Base-by-base conservation (phyloP, 2,329 filamentous ascomycete genomes). In the Colletotrichum acutatum region DNA sequence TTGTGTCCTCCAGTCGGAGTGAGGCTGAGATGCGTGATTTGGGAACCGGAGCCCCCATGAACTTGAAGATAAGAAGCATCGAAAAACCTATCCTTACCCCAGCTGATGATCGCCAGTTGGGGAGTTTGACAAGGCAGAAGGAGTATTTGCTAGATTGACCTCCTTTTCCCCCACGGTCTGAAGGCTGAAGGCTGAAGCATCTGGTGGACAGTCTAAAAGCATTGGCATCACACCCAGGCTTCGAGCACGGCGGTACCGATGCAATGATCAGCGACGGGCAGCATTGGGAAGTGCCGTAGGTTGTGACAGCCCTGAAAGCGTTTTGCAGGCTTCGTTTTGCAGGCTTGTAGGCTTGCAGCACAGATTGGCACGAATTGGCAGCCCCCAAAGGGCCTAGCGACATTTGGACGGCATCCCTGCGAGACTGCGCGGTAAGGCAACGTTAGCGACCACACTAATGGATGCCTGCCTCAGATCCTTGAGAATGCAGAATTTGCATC, bases 401-500 rank as follows among this genome's bases (percentile, higher is more conserved):
- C 42, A 49, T n/a, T 37, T 69, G 22, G 53, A 37, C 26, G n/a
- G 32, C 49, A 72, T 53, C 71, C 70, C 70, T 72, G 70, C 66
- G 60, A 61, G 42, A 49, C 12, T 72, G 66, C 60, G 30, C 66
- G 70, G 66, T 66, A 66, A 30, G 49, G 71, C 49, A 65, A 71
- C 60, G 16, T 65, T 72, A 66, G 66, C 71, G 71, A 70, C n/a
- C 42, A 32, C 66, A 65, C 66, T 72, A 71, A 70, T 24, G 59
- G 56, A 72, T 72, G 66, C 66, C 56, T 71, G 66, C 71, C 56
- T 70, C 60, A 61, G 71, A 72, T 72, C 66, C 71, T 72, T 22
- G 71, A 71, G 54, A 32, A 60, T 16, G 30, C 19, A 66, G 49
- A 70, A 61, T 42, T 72, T 70, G 60, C 60, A 70, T 72, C 60